Evolutionary conservation across 208 protist genomes (phyloP).

Genomic region (Endotrypanum monterogeii): DNA sequence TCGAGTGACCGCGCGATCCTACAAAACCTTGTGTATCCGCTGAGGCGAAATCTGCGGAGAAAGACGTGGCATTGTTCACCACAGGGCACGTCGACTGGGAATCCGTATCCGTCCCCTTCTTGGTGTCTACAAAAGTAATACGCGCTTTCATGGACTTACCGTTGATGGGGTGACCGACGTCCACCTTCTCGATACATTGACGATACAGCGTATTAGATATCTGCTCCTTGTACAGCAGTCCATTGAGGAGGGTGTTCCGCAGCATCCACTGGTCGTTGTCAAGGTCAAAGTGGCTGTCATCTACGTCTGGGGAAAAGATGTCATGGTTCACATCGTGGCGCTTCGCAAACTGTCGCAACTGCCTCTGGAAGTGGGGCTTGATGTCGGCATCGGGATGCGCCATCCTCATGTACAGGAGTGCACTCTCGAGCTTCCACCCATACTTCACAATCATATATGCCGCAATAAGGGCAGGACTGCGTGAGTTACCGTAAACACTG

Average conservation of each 20-base stretch:
- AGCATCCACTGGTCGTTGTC: constrained; percentile 94
- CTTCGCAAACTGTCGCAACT: constrained; percentile 89
- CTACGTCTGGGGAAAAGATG: constrained; percentile 80
- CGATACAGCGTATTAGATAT: constrained; percentile 66
- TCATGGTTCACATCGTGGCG: constrained; percentile 77
- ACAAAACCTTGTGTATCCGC: constrained; percentile 38
- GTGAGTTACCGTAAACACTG: constrained; percentile 79
- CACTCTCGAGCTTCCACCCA: constrained; percentile 90
- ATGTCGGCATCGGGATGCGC: constrained; percentile 90
- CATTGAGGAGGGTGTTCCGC: constrained; percentile 89
- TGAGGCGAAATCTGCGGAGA: constrained; percentile 39
- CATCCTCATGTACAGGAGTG: constrained; percentile 81
- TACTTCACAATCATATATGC: constrained; percentile 94
- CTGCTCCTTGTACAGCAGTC: constrained; percentile 73
- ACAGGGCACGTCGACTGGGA: constrained; percentile 50
- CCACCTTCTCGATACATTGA: constrained; percentile 60
- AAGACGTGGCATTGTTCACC: constrained; percentile 38
- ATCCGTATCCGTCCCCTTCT: constrained; percentile 59
- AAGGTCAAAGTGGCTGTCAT: constrained; percentile 80
- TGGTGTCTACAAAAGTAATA: constrained; percentile 81
- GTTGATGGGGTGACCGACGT: constrained; percentile 44
- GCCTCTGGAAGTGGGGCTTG: constrained; percentile 90
- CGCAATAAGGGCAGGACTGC: constrained; percentile 79
- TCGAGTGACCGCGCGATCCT: constrained; percentile 55
- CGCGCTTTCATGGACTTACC: constrained; percentile 35